phyloP scores from a whole-genome alignment of 257 asterid genomes.

The Nicotiana paniculata region DNA sequence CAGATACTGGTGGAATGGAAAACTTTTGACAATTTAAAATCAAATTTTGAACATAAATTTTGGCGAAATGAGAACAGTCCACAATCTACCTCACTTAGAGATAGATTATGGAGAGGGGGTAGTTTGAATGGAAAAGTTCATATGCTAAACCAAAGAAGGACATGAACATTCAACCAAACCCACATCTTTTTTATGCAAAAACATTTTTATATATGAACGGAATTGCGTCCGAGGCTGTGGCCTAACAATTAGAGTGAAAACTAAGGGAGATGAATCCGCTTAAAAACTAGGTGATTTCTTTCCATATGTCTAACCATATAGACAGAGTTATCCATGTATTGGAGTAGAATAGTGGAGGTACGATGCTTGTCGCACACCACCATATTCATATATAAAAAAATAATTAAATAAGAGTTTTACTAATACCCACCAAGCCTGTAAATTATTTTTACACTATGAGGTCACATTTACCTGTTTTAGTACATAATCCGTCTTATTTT shows the following conservation, averaged over 20 bases:
- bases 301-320: too few species aligned
- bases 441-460: too few species aligned
- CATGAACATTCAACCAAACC: neutral
- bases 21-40: neutral
- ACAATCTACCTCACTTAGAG: neutral
- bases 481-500: too few species aligned
- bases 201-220: neutral
- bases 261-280: too few species aligned
- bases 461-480: too few species aligned
- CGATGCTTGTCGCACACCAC: too few species aligned
- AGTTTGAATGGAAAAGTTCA: neutral
- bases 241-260: neutral
- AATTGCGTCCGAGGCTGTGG: neutral
- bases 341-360: too few species aligned
- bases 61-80: neutral
- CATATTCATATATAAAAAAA: too few species aligned
- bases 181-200: neutral
- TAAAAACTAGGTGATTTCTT: too few species aligned
- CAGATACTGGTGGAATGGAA: neutral
- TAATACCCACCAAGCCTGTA: too few species aligned
- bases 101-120: neutral
- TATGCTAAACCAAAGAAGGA: neutral
- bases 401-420: too few species aligned
- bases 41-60: neutral
- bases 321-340: too few species aligned